Evolutionary conservation across 495 filamentous ascomycete genomes (phyloP).

Genomic region (Staphylotrichum longicolle): DNA sequence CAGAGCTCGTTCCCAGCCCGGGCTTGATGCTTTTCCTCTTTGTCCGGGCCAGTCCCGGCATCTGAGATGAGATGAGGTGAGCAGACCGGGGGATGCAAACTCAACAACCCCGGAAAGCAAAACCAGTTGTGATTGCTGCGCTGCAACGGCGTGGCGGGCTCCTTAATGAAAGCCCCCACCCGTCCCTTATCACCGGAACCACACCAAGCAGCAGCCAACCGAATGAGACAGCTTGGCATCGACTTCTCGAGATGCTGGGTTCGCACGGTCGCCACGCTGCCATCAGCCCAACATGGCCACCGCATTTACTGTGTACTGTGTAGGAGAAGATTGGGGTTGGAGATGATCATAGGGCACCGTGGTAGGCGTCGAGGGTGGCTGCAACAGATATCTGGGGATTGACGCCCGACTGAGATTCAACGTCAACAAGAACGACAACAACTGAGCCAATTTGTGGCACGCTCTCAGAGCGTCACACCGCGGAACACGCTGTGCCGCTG

Average conservation of each 20-base stretch:
- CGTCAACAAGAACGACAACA: too few relatives aligned
- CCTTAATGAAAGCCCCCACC: not conserved
- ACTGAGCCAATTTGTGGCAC: too few relatives aligned
- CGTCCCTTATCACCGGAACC: slow-evolving; percentile 9
- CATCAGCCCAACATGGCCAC: too few relatives aligned
- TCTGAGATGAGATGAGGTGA: not conserved
- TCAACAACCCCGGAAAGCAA: not conserved
- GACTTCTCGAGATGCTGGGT: too few relatives aligned
- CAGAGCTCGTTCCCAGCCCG: not conserved
- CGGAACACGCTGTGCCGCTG: not conserved
- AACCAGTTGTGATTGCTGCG: not conserved
- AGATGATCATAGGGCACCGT: too few relatives aligned
- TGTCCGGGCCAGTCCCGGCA: not conserved
- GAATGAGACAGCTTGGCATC: slow-evolving; percentile 5
- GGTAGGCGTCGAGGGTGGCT: too few relatives aligned
- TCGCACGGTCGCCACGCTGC: too few relatives aligned
- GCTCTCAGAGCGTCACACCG: too few relatives aligned
- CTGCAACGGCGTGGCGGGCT: not conserved
- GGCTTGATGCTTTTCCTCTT: not conserved
- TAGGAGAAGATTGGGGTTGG: too few relatives aligned
- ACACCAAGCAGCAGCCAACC: not conserved
- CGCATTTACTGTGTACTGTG: too few relatives aligned
- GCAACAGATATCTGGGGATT: too few relatives aligned
- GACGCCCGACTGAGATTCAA: too few relatives aligned
- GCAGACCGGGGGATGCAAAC: not conserved